Conservation (phyloP, 208 protist genomes). For the Sergeia podlipaevii region DNA sequence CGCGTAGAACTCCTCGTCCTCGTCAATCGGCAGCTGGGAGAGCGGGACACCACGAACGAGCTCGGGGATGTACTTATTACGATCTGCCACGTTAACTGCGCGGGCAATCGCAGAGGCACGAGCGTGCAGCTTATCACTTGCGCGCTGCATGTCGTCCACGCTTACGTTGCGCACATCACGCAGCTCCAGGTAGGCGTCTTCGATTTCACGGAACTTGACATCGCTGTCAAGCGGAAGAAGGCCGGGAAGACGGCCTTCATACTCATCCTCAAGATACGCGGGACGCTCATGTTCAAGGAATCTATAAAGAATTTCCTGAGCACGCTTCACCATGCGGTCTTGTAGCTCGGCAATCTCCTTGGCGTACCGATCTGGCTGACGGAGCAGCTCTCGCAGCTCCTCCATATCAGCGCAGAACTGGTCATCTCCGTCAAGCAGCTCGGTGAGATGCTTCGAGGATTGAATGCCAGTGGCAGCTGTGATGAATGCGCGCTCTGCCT, state of each 20-base stretch:
- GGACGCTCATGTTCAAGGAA: constrained; percentile 14
- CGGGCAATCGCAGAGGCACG: constrained; percentile 15
- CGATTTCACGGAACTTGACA: constrained; percentile 17
- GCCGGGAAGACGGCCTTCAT: constrained; percentile 16
- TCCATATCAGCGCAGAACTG: constrained; percentile 20
- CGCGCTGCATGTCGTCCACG: constrained; percentile 5
- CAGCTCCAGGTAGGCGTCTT: constrained; percentile 6
- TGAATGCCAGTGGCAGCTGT: constrained; percentile 23
- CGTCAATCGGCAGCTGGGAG: constrained; percentile 13
- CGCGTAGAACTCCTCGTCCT: constrained; percentile 19
- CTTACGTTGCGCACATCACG: constrained; percentile 8
- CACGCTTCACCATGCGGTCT: constrained; percentile 12
- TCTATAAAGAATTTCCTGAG: constrained; percentile 12
- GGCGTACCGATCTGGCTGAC: constrained; percentile 26
- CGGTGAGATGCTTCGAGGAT: constrained; percentile 7
- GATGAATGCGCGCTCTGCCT: constrained; percentile 38
- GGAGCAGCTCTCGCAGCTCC: constrained; percentile 34
- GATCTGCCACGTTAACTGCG: constrained; percentile 13
- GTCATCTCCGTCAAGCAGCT: constrained; percentile 27
- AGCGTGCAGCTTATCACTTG: constrained; percentile 15
- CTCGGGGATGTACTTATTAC: constrained; percentile 15
- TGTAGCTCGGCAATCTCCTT: constrained; percentile 22
- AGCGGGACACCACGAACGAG: constrained; percentile 26
- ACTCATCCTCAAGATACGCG: constrained; percentile 23
- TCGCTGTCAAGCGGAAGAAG: constrained; percentile 28